Base-by-base conservation (phyloP, 2,329 filamentous ascomycete species). In the Aspergillus sclerotialis region DNA sequence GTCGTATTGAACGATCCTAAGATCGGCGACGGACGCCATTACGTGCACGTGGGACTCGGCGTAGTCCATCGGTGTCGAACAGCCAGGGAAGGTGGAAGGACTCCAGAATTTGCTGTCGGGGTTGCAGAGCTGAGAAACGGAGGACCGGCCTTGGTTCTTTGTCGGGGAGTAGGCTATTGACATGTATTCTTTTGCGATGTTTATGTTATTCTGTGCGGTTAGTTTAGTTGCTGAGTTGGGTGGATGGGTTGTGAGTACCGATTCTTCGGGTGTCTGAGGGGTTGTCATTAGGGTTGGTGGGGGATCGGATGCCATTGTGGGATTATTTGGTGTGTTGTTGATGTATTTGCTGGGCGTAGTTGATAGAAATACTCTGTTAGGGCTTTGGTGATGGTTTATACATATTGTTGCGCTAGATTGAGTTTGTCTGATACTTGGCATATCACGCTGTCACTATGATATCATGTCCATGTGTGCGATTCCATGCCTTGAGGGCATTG, bases 61-160 rank as follows among this genome's bases (percentile, higher is more conserved):
- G 35, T 62, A 64, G 35, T 61, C 57, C 38, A 58, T 53, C 1
- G 58, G 58, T 4, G 58, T 60, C 15, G 53, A 43, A 45, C 50
- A 58, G 28, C 48, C 55, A 3, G 59, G 59, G 32, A 64, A 63
- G 2, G 60, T 64, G 17, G 56, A 55, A 5, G 58, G 59, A n/a
- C 50, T 47, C 39, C 45, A 52, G 46, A 62, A 63, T 39, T 49
- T 54, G 35, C 44, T 46, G 42, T 59, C 48, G 2, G 43, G 14
- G 23, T 50, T 45, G 39, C 58, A 61, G 8, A 63, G 50, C 34
- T 63, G 56, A 12, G 44, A 26, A 8, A 63, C 58, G 9, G 55
- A 56, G 16, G 45, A 31, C 27, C 48, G 45, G 13, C 59, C 56
- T 34, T 51, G 54, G 45, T 62, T 61, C 30, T 58, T 39, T 14